phyloP scores from a whole-genome alignment of 1,284 basidiomycete genomes.

The Apiotrichum mycotoxinovorans region DNA sequence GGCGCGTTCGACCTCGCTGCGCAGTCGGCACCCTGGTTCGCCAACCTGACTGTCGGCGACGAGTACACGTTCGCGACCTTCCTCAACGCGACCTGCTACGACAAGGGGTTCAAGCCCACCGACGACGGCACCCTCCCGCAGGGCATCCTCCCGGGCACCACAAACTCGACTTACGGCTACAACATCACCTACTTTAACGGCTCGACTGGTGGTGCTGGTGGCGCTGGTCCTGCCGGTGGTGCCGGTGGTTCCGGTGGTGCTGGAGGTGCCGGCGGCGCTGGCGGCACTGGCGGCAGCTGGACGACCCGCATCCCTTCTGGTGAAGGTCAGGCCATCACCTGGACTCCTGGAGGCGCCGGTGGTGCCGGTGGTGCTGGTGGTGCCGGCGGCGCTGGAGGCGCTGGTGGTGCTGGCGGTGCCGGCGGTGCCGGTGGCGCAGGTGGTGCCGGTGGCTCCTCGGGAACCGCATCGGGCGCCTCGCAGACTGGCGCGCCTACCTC shows the following conservation, averaged over 20 bases:
- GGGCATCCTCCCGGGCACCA: conserved; percentile 33
- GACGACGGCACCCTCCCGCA: conserved; percentile 39
- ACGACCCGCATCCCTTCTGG: too few relatives aligned
- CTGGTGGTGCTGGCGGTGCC: not conserved
- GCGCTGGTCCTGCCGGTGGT: not conserved
- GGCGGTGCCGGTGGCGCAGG: not conserved
- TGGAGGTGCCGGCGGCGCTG: not conserved
- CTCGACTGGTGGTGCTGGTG: not conserved
- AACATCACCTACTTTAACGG: conserved; percentile 29
- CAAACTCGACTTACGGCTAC: conserved; percentile 36
- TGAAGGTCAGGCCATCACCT: too few relatives aligned
- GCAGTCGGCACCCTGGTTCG: conserved; percentile 34
- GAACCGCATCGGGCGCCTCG: not conserved
- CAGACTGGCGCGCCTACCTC: not conserved
- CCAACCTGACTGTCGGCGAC: conserved; percentile 22
- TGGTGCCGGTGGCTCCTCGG: not conserved
- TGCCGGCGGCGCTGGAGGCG: not conserved
- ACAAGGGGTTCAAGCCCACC: not conserved
- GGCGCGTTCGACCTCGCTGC: conserved; percentile 40
- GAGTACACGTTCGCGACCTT: conserved; percentile 27
- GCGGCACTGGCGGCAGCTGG: not conserved
- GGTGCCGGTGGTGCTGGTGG: not conserved
- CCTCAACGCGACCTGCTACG: conserved; percentile 28
- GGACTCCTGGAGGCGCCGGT: too few relatives aligned
- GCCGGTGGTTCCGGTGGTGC: not conserved